Evolutionary conservation across 2,329 filamentous ascomycete genomes (phyloP).

Genomic region (Penicillium expansum): DNA sequence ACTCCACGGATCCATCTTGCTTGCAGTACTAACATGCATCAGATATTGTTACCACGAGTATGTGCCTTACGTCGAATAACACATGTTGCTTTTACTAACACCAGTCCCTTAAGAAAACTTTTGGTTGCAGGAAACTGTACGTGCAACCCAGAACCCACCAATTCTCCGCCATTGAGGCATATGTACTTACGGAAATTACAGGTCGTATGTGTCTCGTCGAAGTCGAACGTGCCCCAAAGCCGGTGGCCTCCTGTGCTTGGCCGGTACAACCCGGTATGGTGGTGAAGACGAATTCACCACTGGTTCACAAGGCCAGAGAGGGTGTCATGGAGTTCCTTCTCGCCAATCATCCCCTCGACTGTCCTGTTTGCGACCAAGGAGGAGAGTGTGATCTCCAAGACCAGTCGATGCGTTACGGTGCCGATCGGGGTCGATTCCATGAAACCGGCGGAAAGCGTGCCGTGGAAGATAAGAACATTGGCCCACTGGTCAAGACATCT

Average conservation of each 20-base stretch:
- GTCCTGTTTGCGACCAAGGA: constrained; percentile 97
- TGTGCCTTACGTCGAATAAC: constrained; percentile 36
- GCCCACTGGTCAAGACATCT: constrained; percentile 95
- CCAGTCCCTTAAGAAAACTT: constrained; percentile 65
- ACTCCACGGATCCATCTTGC: neutral
- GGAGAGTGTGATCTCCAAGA: constrained; percentile 99
- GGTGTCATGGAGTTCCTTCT: constrained; percentile 99
- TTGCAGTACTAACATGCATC: constrained; percentile 34
- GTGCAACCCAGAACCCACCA: constrained; percentile 9
- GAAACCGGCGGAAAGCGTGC: constrained; percentile 94
- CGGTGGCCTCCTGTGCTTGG: constrained; percentile 97
- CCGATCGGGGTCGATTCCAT: constrained; percentile 94
- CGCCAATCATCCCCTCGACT: constrained; percentile 93
- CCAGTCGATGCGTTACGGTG: constrained; percentile 98
- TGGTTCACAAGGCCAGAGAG: constrained; percentile 96
- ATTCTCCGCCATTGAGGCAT: neutral
- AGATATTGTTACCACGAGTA: constrained; percentile 99
- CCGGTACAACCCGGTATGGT: constrained; percentile 98
- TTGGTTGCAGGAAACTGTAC: constrained; percentile 97
- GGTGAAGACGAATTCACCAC: constrained; percentile 94
- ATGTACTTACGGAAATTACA: constrained; percentile 21
- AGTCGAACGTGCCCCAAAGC: constrained; percentile 93
- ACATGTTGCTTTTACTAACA: constrained; percentile 25
- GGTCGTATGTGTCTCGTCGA: constrained; percentile 97
- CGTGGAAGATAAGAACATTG: constrained; percentile 99